Evolutionary conservation across 2,329 filamentous ascomycete species (phyloP).

Genomic region (Fusarium zealandicum): DNA sequence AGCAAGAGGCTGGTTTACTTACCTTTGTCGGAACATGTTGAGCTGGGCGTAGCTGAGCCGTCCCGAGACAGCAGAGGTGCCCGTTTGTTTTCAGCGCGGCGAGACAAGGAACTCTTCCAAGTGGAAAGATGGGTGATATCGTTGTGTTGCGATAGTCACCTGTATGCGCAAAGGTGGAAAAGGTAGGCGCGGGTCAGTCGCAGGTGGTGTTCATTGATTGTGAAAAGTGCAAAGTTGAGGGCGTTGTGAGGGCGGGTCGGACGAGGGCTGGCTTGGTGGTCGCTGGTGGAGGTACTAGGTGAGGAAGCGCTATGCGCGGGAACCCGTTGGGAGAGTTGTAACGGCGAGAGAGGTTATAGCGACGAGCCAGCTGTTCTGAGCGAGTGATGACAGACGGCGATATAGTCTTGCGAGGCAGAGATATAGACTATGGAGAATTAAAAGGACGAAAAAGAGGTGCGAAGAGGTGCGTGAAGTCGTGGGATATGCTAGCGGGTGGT

Average conservation of each 20-base stretch:
- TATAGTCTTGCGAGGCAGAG: slow-evolving; percentile 21
- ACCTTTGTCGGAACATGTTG: slow-evolving; percentile 45
- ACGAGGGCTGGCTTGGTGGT: slow-evolving; percentile 11
- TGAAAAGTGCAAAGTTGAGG: slow-evolving; percentile 9
- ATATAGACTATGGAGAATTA: not conserved
- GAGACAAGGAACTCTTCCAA: slow-evolving; percentile 9
- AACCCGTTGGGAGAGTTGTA: slow-evolving; percentile 21
- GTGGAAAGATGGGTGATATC: slow-evolving; percentile 7
- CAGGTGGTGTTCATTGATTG: slow-evolving; percentile 26
- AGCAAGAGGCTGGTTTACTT: slow-evolving; percentile 8
- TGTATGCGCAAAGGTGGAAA: slow-evolving; percentile 14
- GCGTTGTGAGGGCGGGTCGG: slow-evolving; percentile 25
- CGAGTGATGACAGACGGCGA: slow-evolving; percentile 31
- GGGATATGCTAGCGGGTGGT: slow-evolving; percentile 36
- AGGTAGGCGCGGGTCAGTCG: slow-evolving; percentile 7
- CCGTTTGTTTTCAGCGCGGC: slow-evolving; percentile 19
- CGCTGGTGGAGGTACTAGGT: slow-evolving; percentile 15
- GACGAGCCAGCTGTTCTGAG: slow-evolving; percentile 30
- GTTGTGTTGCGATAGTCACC: slow-evolving; percentile 13
- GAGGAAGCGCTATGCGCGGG: slow-evolving; percentile 32
- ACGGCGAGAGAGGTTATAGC: slow-evolving; percentile 10
- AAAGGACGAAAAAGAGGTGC: slow-evolving; percentile 22
- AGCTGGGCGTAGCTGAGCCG: slow-evolving; percentile 29
- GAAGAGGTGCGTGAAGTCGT: slow-evolving; percentile 35
- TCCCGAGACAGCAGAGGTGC: slow-evolving; percentile 28